Evolutionary conservation across 31 red algal genomes (phyloP).

Genomic region (Endocladia muricata): DNA sequence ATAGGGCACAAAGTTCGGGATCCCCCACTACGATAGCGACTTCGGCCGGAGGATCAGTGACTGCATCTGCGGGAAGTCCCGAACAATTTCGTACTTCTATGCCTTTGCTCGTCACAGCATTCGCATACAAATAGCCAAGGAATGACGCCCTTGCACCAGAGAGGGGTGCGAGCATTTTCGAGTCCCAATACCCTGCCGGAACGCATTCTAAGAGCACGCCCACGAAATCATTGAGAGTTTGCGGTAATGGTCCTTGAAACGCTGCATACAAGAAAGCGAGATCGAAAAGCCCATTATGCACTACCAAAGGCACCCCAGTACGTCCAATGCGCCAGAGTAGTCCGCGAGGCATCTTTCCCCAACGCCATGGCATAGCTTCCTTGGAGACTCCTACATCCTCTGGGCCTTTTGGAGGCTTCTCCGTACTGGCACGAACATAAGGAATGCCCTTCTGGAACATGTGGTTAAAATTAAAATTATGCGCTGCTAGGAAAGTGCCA

Average conservation of each 20-base stretch:
- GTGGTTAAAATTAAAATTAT: slow-evolving; percentile 85
- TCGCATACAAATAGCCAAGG: slow-evolving; percentile 76
- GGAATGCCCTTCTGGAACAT: slow-evolving; percentile 80
- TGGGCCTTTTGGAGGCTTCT: slow-evolving; percentile 13
- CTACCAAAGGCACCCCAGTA: slow-evolving; percentile 60
- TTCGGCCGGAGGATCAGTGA: slow-evolving; percentile 16
- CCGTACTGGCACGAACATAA: slow-evolving; percentile 56
- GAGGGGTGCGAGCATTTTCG: slow-evolving; percentile 56
- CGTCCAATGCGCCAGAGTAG: slow-evolving; percentile 73
- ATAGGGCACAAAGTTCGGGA: slow-evolving; percentile 27
- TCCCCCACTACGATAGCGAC: not conserved
- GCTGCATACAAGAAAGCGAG: slow-evolving; percentile 81
- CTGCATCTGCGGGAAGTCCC: slow-evolving; percentile 26
- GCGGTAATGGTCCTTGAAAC: slow-evolving; percentile 82
- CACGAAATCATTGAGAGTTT: slow-evolving; percentile 69
- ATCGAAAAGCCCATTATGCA: slow-evolving; percentile 93
- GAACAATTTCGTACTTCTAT: slow-evolving; percentile 19
- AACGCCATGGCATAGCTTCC: slow-evolving; percentile 2
- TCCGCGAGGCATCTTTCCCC: slow-evolving; percentile 61
- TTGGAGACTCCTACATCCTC: slow-evolving; percentile 3
- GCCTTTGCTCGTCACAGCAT: slow-evolving; percentile 27
- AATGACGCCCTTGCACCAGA: slow-evolving; percentile 30
- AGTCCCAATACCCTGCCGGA: slow-evolving; percentile 73
- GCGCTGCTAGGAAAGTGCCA: slow-evolving; percentile 66
- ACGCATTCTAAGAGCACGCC: slow-evolving; percentile 31